phyloP scores from a whole-genome alignment of 192 early-diverging fungal genomes.

The Coemansia sp. region DNA sequence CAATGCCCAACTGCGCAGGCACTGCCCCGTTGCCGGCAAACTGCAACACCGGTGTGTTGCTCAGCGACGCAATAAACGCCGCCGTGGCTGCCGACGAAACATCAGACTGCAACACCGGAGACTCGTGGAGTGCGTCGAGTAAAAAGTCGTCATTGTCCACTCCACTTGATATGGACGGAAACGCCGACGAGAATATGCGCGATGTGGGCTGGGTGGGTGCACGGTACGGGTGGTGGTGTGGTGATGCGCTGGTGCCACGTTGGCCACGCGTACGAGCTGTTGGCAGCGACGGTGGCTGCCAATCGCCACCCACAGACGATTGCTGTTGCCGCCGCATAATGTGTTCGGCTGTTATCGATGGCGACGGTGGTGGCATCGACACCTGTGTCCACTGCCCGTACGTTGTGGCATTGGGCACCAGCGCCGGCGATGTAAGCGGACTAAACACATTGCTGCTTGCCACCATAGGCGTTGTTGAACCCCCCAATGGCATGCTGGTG shows the following conservation, averaged over 20 bases:
- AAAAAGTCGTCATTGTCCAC: neutral
- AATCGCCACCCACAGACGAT: neutral
- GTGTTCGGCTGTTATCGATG: conserved; percentile 43
- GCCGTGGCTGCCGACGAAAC: conserved; percentile 3
- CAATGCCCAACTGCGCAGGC: neutral
- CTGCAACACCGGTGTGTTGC: conserved; percentile 21
- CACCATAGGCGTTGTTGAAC: neutral
- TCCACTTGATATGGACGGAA: neutral
- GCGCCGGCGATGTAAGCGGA: conserved; percentile 42
- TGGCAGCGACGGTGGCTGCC: neutral
- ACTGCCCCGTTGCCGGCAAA: neutral
- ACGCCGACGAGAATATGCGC: neutral
- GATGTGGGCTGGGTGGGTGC: neutral
- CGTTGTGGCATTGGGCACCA: conserved; percentile 4
- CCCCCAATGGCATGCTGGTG: conserved; percentile 10
- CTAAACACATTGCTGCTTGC: conserved; percentile 20
- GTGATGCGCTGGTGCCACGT: conserved; percentile 14
- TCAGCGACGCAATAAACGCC: conserved; percentile 19
- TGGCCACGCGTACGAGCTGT: neutral
- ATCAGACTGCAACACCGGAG: neutral
- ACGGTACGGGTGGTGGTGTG: conserved; percentile 15
- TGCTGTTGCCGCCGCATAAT: conserved; percentile 43
- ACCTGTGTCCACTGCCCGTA: neutral
- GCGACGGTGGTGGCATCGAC: conserved; percentile 42
- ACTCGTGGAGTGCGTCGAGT: neutral